Conservation (phyloP, 2,329 filamentous ascomycete species). For the Furcasterigmium furcatum region DNA sequence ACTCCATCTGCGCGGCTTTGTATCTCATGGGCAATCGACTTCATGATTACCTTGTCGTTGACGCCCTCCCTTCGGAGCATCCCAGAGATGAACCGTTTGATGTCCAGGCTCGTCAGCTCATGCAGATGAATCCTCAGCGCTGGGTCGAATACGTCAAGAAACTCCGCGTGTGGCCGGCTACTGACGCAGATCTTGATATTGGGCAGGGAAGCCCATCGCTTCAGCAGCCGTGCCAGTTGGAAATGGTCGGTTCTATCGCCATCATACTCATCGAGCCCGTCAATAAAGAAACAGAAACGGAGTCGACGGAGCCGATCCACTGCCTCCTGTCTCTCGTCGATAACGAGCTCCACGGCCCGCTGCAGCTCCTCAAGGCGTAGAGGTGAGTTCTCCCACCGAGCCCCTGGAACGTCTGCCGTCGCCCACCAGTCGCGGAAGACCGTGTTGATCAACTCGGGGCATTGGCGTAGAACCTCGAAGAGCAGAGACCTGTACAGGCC, state of each 20-base stretch:
- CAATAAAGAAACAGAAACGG: constrained; percentile 9
- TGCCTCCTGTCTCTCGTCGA: too few species aligned
- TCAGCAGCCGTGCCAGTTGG: neutral
- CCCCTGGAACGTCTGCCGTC: too few species aligned
- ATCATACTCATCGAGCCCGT: constrained; percentile 5
- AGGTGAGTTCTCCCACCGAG: too few species aligned
- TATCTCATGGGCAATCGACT: neutral
- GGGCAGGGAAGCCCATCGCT: neutral
- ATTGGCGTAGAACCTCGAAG: constrained; percentile 12
- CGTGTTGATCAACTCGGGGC: constrained; percentile 3
- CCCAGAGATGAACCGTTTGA: neutral
- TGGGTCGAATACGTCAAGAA: neutral
- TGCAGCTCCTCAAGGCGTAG: too few species aligned
- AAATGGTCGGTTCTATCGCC: constrained; percentile 1
- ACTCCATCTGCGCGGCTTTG: neutral
- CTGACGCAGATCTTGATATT: constrained; percentile 5
- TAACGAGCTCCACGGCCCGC: too few species aligned
- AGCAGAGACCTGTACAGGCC: constrained; percentile 14
- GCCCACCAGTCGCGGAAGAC: too few species aligned
- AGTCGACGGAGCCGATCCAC: too few species aligned
- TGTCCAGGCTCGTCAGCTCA: constrained; percentile 2
- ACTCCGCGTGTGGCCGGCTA: constrained; percentile 2
- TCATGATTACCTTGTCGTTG: neutral
- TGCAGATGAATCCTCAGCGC: neutral
- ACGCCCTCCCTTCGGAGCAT: neutral